These are phyloP conservation scores for Parastagonospora avenae DNA, from an alignment of 2,329 filamentous ascomycete genomes.

Conservation along the genomic window DNA sequence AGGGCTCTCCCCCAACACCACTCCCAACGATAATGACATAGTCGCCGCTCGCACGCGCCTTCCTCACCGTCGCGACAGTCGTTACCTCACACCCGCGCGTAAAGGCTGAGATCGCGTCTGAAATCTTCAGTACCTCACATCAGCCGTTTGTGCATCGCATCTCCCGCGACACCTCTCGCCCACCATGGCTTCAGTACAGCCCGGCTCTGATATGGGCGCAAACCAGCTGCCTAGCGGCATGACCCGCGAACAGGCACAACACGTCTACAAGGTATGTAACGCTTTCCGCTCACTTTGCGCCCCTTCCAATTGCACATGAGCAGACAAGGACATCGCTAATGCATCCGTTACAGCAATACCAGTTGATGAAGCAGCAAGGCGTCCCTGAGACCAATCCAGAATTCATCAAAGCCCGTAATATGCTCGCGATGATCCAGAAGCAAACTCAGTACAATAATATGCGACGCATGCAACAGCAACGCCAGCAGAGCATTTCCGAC, in stretches of 20 bases:
- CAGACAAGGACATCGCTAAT: slow-evolving; percentile 12
- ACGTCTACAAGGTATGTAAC: slow-evolving; percentile 67
- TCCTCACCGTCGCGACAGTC: slow-evolving; percentile 28
- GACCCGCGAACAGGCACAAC: slow-evolving; percentile 78
- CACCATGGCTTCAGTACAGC: slow-evolving; percentile 80
- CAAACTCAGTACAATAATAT: slow-evolving; percentile 55
- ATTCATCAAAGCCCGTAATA: slow-evolving; percentile 78
- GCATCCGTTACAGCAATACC: slow-evolving; percentile 72
- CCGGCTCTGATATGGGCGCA: slow-evolving; percentile 69
- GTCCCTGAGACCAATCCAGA: slow-evolving; percentile 84
- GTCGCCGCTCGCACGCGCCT: slow-evolving; percentile 31
- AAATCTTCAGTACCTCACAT: slow-evolving; percentile 14
- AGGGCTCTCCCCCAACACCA: slow-evolving; percentile 31
- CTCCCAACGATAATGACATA: slow-evolving; percentile 44
- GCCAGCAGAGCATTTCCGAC: slow-evolving; percentile 60
- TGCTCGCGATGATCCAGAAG: slow-evolving; percentile 73
- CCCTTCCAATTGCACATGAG: slow-evolving; percentile 7
- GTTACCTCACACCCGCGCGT: slow-evolving; percentile 30
- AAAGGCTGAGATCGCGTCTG: slow-evolving; percentile 24
- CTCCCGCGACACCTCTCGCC: slow-evolving; percentile 14
- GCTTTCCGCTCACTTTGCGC: slow-evolving; percentile 3
- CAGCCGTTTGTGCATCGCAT: slow-evolving; percentile 20
- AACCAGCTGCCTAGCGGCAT: slow-evolving; percentile 68
- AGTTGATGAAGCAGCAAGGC: slow-evolving; percentile 85
- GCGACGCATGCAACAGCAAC: slow-evolving; percentile 58